Conservation (phyloP, 2,329 filamentous ascomycete species). For the Metarhizium sp. region DNA sequence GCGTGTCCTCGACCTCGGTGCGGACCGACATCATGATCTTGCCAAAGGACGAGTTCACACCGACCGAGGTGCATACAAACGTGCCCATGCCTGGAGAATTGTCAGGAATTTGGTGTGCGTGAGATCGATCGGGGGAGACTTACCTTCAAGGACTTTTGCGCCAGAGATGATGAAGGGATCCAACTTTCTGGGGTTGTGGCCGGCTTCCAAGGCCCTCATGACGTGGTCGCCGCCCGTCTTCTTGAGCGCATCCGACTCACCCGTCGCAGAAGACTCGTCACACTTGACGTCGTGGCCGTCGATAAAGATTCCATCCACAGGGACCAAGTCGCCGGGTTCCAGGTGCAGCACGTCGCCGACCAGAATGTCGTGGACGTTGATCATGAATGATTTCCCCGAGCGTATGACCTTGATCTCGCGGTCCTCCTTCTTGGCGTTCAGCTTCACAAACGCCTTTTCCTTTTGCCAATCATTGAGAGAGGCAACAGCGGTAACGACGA, state of each 20-base stretch:
- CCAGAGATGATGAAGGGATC: constrained; percentile 58
- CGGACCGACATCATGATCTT: constrained; percentile 47
- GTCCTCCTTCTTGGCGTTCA: constrained; percentile 54
- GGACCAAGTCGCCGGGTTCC: constrained; percentile 60
- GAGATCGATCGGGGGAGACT: not conserved
- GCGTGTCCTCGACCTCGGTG: constrained; percentile 41
- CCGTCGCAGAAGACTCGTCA: constrained; percentile 65
- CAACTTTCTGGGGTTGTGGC: constrained; percentile 35
- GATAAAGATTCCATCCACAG: constrained; percentile 62
- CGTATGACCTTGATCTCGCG: constrained; percentile 57
- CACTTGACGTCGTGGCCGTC: constrained; percentile 45
- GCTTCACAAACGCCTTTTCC: constrained; percentile 53
- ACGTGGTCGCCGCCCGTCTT: constrained; percentile 54
- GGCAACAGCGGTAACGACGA: constrained; percentile 18
- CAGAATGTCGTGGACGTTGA: constrained; percentile 57
- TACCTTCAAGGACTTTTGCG: constrained; percentile 42
- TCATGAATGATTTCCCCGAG: constrained; percentile 53
- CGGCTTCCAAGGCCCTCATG: constrained; percentile 41
- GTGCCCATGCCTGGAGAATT: constrained; percentile 33
- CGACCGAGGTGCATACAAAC: constrained; percentile 46
- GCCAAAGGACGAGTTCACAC: constrained; percentile 43
- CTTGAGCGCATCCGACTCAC: constrained; percentile 63
- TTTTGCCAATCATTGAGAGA: constrained; percentile 59
- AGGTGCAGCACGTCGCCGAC: constrained; percentile 63
- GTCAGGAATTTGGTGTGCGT: not conserved